Evolutionary conservation across 495 filamentous ascomycete species (phyloP), one percentile per base, ranked within the genome.

Genomic region (Jackrogersella multiformis): DNA sequence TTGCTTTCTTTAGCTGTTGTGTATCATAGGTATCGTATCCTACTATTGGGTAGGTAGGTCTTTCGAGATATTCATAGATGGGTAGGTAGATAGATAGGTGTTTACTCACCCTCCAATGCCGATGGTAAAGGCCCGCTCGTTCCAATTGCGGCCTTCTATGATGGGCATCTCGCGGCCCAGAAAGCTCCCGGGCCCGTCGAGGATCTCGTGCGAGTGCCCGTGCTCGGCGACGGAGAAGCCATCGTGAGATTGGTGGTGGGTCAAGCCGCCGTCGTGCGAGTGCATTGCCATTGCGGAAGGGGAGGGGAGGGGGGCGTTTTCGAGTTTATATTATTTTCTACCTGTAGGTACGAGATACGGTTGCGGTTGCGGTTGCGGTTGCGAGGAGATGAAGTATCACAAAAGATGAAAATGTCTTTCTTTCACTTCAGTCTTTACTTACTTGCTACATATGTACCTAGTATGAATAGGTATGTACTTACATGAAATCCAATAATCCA

Each of bases 141-240:
- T 85, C 93, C 93, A 99, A 77, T 93, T 83, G 41, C 95, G 84
- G 21, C 92, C 92, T 64, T 96, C 89, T 63, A 93, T 85, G 48
- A 99, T 87, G 30, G 93, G 94, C 89, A 94, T 92, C 82, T 98
- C 95, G n/a, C 94, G 89, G 60, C 88, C 89, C 6, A 93, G 76
- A 78, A 89, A 98, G 57, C 91, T 94, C 39, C 95, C 95, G 2
- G 95, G 95, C 0, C 95, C 94, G 75, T 94, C 91, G 74, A 97
- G 90, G 74, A 97, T 93, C 80, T 97, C 95, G 77, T 98, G 95
- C 2, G 87, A 89, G 83, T 99, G 95, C 69, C 95, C 94, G 76
- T 99, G 95, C 71, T 95, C 92, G 56, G 85, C 86, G 57, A 86
- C 83, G 34, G 82, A 77, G 73, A 84, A 83, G 58, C 85, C 86